These are phyloP conservation scores for Fomitopsis pulvina DNA, from an alignment of 768 basidiomycete species.

Conservation along the genomic window DNA sequence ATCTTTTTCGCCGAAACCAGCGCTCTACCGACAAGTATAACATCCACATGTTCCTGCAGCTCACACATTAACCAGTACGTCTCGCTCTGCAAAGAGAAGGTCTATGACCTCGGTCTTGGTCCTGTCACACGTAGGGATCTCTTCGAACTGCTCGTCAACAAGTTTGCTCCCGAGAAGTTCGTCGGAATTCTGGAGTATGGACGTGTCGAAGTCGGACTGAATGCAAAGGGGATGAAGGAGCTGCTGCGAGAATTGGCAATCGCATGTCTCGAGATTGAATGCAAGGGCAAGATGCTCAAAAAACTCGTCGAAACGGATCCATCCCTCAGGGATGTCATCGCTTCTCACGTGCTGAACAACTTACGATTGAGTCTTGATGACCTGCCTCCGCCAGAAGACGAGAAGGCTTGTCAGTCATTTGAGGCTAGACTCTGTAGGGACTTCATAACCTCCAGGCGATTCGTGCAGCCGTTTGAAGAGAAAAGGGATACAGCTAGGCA, in stretches of 20 bases:
- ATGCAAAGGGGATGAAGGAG: conserved; percentile 31
- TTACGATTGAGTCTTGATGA: conserved; percentile 49
- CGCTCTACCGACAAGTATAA: conserved; percentile 17
- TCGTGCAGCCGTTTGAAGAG: background rate
- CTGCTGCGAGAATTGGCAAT: conserved; percentile 55
- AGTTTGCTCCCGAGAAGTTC: conserved; percentile 57
- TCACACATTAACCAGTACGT: conserved; percentile 4
- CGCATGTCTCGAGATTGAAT: conserved; percentile 54
- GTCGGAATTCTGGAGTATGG: conserved; percentile 47
- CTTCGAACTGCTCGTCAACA: conserved; percentile 56
- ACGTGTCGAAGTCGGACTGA: conserved; percentile 36
- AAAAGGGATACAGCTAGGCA: background rate
- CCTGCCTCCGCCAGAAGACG: conserved; percentile 49
- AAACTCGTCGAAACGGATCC: conserved; percentile 45
- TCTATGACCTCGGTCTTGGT: conserved; percentile 48
- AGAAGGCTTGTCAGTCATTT: conserved; percentile 36
- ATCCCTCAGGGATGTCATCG: conserved; percentile 35
- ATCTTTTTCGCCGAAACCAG: conserved; percentile 40
- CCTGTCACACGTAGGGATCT: conserved; percentile 56
- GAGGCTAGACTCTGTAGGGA: conserved; percentile 51
- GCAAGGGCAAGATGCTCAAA: conserved; percentile 65
- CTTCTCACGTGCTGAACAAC: conserved; percentile 38
- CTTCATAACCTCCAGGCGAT: conserved; percentile 20
- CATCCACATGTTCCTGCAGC: conserved; percentile 18
- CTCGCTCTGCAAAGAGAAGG: conserved; percentile 30